Evolutionary conservation across 768 basidiomycete genomes (phyloP).

Genomic region (Piloderma croceum): DNA sequence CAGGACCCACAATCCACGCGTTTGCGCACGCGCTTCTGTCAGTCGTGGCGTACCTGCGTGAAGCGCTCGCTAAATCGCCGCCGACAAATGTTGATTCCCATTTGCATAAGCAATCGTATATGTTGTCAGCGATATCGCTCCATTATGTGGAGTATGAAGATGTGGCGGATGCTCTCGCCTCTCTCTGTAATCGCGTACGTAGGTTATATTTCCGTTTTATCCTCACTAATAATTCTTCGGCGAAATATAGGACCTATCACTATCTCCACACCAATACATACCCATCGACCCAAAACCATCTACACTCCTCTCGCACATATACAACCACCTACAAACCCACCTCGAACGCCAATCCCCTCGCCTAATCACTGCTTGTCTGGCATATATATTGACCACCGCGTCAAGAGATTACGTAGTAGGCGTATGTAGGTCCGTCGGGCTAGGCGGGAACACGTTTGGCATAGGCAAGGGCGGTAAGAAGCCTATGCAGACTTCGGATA

Average conservation of each 20-base stretch:
- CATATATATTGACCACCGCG: constrained; percentile 59
- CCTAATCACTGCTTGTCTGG: constrained; percentile 48
- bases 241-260: constrained; percentile 25
- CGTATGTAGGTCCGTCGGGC: constrained; percentile 59
- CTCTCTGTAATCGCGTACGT: constrained; percentile 57
- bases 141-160: constrained; percentile 48
- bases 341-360: constrained; percentile 48
- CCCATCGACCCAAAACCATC: constrained; percentile 40
- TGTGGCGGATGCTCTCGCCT: constrained; percentile 45
- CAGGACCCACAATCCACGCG: constrained; percentile 56
- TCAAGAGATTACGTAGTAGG: constrained; percentile 59
- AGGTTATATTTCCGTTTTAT: not conserved
- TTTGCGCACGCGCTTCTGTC: constrained; percentile 62
- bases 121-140: constrained; percentile 41
- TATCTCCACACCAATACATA: constrained; percentile 35
- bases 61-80: constrained; percentile 35
- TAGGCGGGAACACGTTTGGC: constrained; percentile 25
- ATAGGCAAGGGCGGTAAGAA: constrained; percentile 10
- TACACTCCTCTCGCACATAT: constrained; percentile 55
- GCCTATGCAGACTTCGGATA: constrained; percentile 14
- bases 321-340: constrained; percentile 48
- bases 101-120: constrained; percentile 11
- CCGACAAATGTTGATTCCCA: constrained; percentile 29
- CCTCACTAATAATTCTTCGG: constrained; percentile 3
- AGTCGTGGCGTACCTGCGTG: constrained; percentile 46